Percentiles rank a stretch among this genome's conserved stretches.
Evolutionary conservation across 139 green algal genomes (phyloP).

Genomic region (Tetraselmis striata): DNA sequence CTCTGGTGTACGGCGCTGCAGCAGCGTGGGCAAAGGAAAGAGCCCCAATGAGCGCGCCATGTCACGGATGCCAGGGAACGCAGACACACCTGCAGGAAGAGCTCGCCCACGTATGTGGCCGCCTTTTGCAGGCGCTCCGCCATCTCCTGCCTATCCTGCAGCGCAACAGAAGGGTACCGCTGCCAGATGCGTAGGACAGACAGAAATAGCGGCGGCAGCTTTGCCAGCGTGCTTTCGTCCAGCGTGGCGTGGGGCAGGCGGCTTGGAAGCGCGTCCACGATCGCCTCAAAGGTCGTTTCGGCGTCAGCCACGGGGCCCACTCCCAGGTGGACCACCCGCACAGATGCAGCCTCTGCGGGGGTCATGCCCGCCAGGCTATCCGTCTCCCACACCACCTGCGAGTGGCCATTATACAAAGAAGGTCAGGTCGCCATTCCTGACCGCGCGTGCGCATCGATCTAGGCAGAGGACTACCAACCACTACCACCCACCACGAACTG

Average conservation of each 20-base stretch:
- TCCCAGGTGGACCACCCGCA: background rate
- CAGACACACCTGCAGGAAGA: background rate
- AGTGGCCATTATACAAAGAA: too few relatives aligned
- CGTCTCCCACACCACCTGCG: background rate
- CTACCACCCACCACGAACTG: too few relatives aligned
- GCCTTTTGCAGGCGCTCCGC: background rate
- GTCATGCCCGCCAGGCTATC: background rate
- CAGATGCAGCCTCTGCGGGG: background rate
- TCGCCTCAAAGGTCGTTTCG: background rate
- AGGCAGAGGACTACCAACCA: too few relatives aligned
- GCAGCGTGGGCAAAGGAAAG: too few relatives aligned
- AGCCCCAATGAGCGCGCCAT: too few relatives aligned
- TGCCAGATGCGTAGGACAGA: background rate
- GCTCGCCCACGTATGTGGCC: background rate
- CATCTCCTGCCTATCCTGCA: background rate
- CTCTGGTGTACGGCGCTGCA: too few relatives aligned
- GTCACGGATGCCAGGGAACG: too few relatives aligned
- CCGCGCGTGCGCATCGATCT: too few relatives aligned
- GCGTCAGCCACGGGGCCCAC: background rate
- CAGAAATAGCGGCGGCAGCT: background rate
- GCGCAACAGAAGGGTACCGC: background rate
- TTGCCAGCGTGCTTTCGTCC: background rate
- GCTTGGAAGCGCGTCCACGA: background rate
- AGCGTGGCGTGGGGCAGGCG: background rate
- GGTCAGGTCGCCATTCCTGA: too few relatives aligned